Evolutionary conservation across 768 basidiomycete species (phyloP), one percentile per base, ranked within the genome.

Genomic region (Termitomyces sp.): DNA sequence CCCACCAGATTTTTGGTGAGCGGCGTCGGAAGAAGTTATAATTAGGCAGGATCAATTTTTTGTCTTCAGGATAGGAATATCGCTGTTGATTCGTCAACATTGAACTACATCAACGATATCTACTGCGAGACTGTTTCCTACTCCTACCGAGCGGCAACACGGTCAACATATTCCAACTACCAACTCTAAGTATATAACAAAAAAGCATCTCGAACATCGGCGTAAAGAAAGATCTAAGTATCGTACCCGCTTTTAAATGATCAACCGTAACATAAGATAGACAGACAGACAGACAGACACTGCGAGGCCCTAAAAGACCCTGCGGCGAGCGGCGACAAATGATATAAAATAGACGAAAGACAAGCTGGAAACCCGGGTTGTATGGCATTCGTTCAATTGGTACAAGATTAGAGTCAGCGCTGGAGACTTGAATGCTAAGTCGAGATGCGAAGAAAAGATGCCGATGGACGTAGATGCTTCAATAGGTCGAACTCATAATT

Each of bases 191-290:
- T 38, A 50, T 9, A 44, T 47, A 30, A 42, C 31, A 28, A 49
- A 60, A 47, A 55, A 56, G 38, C 55, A 57, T 46, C 55, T 54
- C 14, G 40, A 26, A 45, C 46, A 54, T 40, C 58, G 48, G 47
- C n/a, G 28, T 26, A 56, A 56, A 57, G 26, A 63, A 56, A 54
- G 53, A 62, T 60, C 56, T 59, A 63, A 48, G 30, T 53, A 55
- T 61, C 57, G 60, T 33, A 40, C 55, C 31, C 55, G 54, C 63
- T 58, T 46, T 57, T 59, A 59, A 60, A 61, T 59, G 61, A 60
- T 53, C 43, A 58, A 61, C 58, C 46, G 60, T 59, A 64, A 56
- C 59, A 57, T 60, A 62, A 23, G 23, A 23, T 23, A 23, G 1
- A 23, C 23, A 55, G 44, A 49, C 41, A 23, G 1, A 23, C 23